Evolutionary conservation across 2,329 filamentous ascomycete genomes (phyloP).

Genomic region (Dothiorella sarmentorum): DNA sequence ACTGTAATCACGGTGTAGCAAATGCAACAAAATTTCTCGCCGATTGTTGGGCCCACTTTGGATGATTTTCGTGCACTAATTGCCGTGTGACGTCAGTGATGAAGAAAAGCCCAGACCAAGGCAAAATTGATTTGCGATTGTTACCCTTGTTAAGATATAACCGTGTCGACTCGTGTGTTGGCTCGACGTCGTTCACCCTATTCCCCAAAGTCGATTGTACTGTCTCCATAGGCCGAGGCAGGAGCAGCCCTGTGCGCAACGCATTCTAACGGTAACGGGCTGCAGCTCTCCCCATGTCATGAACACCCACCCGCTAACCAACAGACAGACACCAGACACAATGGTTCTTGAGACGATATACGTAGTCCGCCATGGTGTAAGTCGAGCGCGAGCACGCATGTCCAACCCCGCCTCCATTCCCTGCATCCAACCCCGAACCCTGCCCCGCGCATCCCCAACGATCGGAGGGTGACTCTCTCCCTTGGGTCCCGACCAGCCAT

Average conservation of each 20-base stretch:
- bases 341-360: slow-evolving; percentile 49
- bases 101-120: not conserved
- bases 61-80: slow-evolving; percentile 1
- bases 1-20: slow-evolving; percentile 1
- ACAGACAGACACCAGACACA: not conserved
- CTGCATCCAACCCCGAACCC: slow-evolving; percentile 9
- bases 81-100: slow-evolving; percentile 7
- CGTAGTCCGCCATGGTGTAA: slow-evolving; percentile 50
- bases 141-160: not conserved
- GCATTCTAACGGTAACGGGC: not conserved
- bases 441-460: not conserved
- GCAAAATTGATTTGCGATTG: not conserved
- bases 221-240: slow-evolving; percentile 3
- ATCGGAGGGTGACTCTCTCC: slow-evolving; percentile 16
- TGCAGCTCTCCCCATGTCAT: not conserved
- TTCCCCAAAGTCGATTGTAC: not conserved
- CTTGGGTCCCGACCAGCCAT: not conserved
- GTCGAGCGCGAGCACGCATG: slow-evolving; percentile 25
- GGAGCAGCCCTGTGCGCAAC: slow-evolving; percentile 8
- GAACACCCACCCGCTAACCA: not conserved
- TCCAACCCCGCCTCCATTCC: not conserved
- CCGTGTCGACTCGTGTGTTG: not conserved
- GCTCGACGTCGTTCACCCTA: not conserved
- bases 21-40: slow-evolving; percentile 1
- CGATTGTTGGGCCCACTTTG: slow-evolving; percentile 8